phyloP scores from a whole-genome alignment of 768 basidiomycete genomes.

The Serendipita sp. region DNA sequence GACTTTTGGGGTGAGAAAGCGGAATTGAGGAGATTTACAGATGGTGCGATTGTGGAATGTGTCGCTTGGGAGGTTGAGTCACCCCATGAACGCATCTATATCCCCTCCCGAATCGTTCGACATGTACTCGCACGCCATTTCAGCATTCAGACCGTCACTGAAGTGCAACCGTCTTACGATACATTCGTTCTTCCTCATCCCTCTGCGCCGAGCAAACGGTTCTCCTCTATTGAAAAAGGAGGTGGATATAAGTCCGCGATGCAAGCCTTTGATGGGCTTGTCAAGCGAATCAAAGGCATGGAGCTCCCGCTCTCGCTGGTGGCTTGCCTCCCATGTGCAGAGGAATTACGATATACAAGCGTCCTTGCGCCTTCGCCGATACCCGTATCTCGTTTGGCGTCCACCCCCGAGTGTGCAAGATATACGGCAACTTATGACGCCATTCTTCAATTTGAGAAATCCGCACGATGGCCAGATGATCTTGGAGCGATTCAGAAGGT shows the following conservation, averaged over 20 bases:
- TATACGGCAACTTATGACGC: slow-evolving; percentile 57
- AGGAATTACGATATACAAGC: slow-evolving; percentile 67
- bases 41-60: slow-evolving; percentile 79
- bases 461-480: slow-evolving; percentile 89
- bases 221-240: slow-evolving; percentile 22
- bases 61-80: slow-evolving; percentile 91
- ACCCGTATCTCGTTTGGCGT: slow-evolving; percentile 25
- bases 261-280: slow-evolving; percentile 62
- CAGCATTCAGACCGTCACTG: slow-evolving; percentile 24
- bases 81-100: slow-evolving; percentile 55
- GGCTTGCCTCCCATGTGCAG: slow-evolving; percentile 57
- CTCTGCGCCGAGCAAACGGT: slow-evolving; percentile 35
- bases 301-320: slow-evolving; percentile 65
- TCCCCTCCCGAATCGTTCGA: slow-evolving; percentile 57
- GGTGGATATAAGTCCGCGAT: slow-evolving; percentile 60
- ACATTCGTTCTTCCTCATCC: slow-evolving; percentile 11
- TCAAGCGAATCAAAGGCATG: slow-evolving; percentile 56
- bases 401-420: slow-evolving; percentile 29
- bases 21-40: slow-evolving; percentile 88
- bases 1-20: slow-evolving; percentile 85
- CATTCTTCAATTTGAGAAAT: slow-evolving; percentile 81
- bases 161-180: slow-evolving; percentile 12
- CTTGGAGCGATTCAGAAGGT: slow-evolving; percentile 81
- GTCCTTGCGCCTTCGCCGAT: slow-evolving; percentile 67
- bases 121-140: slow-evolving; percentile 70